Evolutionary conservation across 2,329 filamentous ascomycete species (phyloP), one percentile per base, ranked within the genome.

Genomic region (Ophiostoma ulmi): DNA sequence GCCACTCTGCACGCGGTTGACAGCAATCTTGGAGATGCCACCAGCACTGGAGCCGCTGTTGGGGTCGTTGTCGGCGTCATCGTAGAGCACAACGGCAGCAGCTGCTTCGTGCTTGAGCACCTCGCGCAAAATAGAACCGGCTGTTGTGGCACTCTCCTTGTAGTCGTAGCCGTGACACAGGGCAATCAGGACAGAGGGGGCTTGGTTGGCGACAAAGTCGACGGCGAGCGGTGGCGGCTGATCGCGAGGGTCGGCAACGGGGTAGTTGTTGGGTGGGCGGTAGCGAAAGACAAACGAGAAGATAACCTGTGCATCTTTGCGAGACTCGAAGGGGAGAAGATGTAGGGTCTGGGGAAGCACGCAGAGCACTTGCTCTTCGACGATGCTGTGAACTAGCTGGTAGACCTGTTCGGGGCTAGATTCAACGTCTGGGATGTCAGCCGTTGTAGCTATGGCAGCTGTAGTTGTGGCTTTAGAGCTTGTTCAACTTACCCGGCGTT

Each of bases 221-320:
- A 99, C 85, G 36, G 95, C 93, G 68, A 94, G 88, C 0, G 93
- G 93, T 73, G 96, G 92, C 74, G 85, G 87, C 76, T 89, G 88
- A 14, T 86, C 84, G 41, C 61, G 67, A 20, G 38, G 61, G 67
- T 70, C 61, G 61, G 52, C 48, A 20, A 68, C 69, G 20, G 69
- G 71, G 68, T 68, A 58, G 69, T 65, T 70, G 69, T 63, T 86
- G 87, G 61, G 84, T 6, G 91, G 91, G 74, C 92, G 91, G 83
- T 95, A 97, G 74, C 94, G 92, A 78, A 97, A 93, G 75, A 96
- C 91, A 79, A 94, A 95, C 58, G 93, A 97, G 82, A 98, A 95
- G 78, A 97, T 95, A 73, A 95, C 92, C 79, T 97, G 94, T 14
- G 92, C 92, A 78, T 97, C 94, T 83, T 97, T 98, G 77, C 94